Base-by-base conservation (phyloP, 257 asterid genomes). In the Solanum piurae region DNA sequence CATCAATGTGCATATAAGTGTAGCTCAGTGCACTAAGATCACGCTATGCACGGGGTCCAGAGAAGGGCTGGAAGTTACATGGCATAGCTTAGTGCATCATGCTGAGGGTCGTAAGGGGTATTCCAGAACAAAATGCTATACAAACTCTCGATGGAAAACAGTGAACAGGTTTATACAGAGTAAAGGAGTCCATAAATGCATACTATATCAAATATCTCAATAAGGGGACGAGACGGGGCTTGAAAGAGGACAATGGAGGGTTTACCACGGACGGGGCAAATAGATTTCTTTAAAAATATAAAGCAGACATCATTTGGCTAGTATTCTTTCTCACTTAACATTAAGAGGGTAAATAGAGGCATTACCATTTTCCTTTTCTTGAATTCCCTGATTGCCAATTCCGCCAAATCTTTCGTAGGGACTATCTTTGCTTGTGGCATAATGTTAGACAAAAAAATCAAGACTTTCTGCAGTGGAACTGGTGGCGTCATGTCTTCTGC, bases 361-460 rank as follows among this genome's bases (percentile, higher is more conserved):
- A 86, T 52, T 46, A 95, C 99, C 98, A 97, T 75, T 83, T 88
- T 92, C 85, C 93, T 94, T 87, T 95, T 97, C 88, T 89, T 90
- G 40, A 62, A 60, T 89, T 94, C 98, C 93, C 98, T 91, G 94
- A 97, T 93, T 55, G 98, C 98, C 29, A 97, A 88, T 68, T 94
- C 98, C 3, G 96, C 97, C 87, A 97, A 90, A 89, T 97, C 99
- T 88, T 95, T 94, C 88, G 92, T 93, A 0, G 99, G 99, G 83
- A 97, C 95, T 52, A 97, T 98, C 93, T 97, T 97, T 5, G 98
- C 99, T 89, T 93, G 92, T 79, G 98, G 99, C 91, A 95, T 91
- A 52, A 97, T 69, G 58, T 85, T 93, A 4, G 99, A 92, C 72
- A 97, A 88, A 68, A 93, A 89, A 74, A 95, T 95, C 75, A 97